phyloP scores from a whole-genome alignment of 2,329 filamentous ascomycete species.

The Exophiala dermatitidis region DNA sequence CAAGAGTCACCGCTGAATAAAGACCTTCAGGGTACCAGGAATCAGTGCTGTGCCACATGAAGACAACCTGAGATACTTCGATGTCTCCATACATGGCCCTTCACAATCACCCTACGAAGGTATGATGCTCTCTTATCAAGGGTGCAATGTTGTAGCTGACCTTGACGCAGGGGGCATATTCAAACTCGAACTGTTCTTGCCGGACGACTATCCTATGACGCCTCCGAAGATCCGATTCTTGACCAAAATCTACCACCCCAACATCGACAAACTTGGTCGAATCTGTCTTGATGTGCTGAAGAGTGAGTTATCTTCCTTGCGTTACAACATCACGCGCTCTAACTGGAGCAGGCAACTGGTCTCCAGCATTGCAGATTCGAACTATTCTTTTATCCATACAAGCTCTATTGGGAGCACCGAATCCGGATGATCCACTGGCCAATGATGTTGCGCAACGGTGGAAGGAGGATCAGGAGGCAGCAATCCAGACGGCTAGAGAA shows the following conservation, averaged over 20 bases:
- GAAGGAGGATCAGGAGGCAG: constrained; percentile 91
- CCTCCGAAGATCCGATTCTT: constrained; percentile 97
- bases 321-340: not conserved
- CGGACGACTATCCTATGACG: constrained; percentile 98
- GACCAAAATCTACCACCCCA: constrained; percentile 98
- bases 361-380: constrained; percentile 90
- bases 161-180: constrained; percentile 64
- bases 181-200: constrained; percentile 93
- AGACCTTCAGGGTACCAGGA: constrained; percentile 66
- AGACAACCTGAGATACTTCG: constrained; percentile 96
- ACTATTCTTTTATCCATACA: constrained; percentile 99
- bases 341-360: constrained; percentile 82
- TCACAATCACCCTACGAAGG: constrained; percentile 92
- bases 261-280: constrained; percentile 93
- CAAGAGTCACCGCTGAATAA: not conserved
- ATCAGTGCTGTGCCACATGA: constrained; percentile 95
- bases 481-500: constrained; percentile 83
- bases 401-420: constrained; percentile 87
- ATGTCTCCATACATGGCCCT: constrained; percentile 91
- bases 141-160: not conserved
- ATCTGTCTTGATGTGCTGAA: constrained; percentile 97
- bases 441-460: constrained; percentile 96
- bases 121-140: constrained; percentile 35
- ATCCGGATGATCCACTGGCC: constrained; percentile 95
- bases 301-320: constrained; percentile 51